A percentile compares a stretch with the other conserved stretches of the same genome.
Evolutionary conservation across 1,284 basidiomycete species (phyloP).

Genomic region (Stygiomarasmius scandens): DNA sequence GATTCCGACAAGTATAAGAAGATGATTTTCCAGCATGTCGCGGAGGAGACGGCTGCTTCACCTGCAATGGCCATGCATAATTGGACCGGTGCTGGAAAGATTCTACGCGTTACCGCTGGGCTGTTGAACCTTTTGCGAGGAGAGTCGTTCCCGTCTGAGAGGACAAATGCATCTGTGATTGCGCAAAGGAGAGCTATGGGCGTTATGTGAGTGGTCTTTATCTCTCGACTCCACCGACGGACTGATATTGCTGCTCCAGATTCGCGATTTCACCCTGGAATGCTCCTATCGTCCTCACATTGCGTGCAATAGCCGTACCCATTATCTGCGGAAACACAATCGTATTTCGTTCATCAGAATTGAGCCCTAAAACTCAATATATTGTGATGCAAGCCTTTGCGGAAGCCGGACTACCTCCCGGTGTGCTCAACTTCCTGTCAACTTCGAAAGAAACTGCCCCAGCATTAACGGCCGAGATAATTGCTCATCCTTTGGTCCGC

Average conservation of each 20-base stretch:
- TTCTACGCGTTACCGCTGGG: conserved; percentile 30
- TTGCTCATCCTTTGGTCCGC: conserved; percentile 55
- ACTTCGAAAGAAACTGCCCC: conserved; percentile 51
- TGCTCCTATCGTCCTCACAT: conserved; percentile 45
- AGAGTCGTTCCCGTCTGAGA: conserved; percentile 31
- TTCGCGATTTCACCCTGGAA: conserved; percentile 50
- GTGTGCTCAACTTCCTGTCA: conserved; percentile 63
- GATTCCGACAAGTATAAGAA: conserved; percentile 42
- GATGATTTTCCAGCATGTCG: conserved; percentile 33
- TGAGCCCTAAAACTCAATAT: conserved; percentile 52
- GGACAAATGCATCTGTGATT: conserved; percentile 29
- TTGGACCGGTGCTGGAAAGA: conserved; percentile 19
- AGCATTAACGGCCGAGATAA: conserved; percentile 51
- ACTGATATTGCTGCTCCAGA: conserved; percentile 21
- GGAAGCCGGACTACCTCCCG: conserved; percentile 63
- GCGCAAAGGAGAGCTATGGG: conserved; percentile 38
- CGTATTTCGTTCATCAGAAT: conserved; percentile 63
- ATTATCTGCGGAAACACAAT: conserved; percentile 68
- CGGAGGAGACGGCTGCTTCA: conserved; percentile 44
- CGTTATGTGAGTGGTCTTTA: conserved; percentile 35
- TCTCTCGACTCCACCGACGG: neutral
- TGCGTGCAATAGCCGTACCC: conserved; percentile 55
- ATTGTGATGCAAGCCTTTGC: conserved; percentile 53
- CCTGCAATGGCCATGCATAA: conserved; percentile 29
- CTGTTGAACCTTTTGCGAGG: conserved; percentile 32